Conservation (phyloP, 2,329 filamentous ascomycete species). For the Periglandula ipomoeae region DNA sequence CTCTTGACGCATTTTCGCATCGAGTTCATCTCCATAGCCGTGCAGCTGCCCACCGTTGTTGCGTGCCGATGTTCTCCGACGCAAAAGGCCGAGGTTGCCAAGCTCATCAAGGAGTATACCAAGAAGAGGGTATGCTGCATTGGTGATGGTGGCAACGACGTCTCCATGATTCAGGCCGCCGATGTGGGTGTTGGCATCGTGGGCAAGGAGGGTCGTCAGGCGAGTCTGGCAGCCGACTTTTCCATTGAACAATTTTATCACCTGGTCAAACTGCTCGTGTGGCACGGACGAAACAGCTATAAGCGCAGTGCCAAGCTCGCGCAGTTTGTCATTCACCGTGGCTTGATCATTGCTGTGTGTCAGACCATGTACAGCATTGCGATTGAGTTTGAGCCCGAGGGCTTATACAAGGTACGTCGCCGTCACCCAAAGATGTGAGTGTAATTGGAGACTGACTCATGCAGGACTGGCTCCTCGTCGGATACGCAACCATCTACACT, state of each 20-base stretch:
- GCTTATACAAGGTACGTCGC: conserved; percentile 62
- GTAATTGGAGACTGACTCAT: conserved; percentile 16
- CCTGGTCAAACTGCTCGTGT: conserved; percentile 92
- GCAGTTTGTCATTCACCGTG: conserved; percentile 96
- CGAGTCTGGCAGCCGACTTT: conserved; percentile 91
- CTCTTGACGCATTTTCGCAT: conserved; percentile 75
- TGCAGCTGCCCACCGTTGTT: conserved; percentile 82
- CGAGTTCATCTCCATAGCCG: conserved; percentile 82
- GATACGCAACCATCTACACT: conserved; percentile 93
- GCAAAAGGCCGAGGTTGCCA: conserved; percentile 91
- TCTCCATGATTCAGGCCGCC: conserved; percentile 97
- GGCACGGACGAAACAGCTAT: conserved; percentile 97
- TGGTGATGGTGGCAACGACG: conserved; percentile 95
- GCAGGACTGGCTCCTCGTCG: conserved; percentile 91
- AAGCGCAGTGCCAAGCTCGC: conserved; percentile 91
- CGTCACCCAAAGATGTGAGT: not conserved
- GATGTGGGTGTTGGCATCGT: conserved; percentile 98
- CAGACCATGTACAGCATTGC: conserved; percentile 98
- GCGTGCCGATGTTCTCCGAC: conserved; percentile 95
- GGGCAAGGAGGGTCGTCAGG: conserved; percentile 93
- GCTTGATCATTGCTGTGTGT: conserved; percentile 88
- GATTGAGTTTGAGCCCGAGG: conserved; percentile 84
- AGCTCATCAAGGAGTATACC: conserved; percentile 81
- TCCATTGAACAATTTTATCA: conserved; percentile 94
- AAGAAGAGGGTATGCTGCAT: conserved; percentile 97